These are phyloP conservation scores for Phytophthora constricta DNA, from an alignment of 352 stramenopile genomes.

Conservation along the genomic window DNA sequence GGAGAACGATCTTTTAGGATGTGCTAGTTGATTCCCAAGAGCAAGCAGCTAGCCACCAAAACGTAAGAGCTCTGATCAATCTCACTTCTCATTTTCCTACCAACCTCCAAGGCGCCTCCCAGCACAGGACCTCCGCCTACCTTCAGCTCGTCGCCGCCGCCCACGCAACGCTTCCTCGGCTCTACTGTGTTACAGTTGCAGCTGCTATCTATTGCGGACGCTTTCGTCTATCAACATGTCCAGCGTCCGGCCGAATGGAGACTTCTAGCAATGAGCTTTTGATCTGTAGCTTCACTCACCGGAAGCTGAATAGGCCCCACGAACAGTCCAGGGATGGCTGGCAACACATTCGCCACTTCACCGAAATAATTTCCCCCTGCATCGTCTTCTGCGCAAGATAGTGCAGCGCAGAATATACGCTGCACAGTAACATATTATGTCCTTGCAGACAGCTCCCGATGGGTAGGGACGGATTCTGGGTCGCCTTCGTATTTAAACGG, in stretches of 20 bases:
- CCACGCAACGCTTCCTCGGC: no score
- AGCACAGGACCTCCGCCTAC: no score
- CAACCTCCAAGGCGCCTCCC: no score
- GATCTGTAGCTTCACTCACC: not conserved
- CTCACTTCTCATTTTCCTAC: no score
- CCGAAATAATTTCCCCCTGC: constrained; percentile 4
- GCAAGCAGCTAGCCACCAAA: no score
- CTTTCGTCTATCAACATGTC: constrained; percentile 6
- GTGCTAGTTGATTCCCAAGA: no score
- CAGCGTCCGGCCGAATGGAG: not conserved
- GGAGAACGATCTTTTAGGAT: no score
- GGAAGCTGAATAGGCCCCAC: constrained; percentile 13
- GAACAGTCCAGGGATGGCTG: not conserved
- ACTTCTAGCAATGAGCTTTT: constrained; percentile 26
- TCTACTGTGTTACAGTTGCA: no score
- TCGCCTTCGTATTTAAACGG: not conserved
- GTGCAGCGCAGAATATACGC: no score
- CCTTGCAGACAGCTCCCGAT: not conserved
- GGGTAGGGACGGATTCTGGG: not conserved
- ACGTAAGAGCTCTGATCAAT: no score
- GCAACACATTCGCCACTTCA: not conserved
- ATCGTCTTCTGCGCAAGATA: not conserved
- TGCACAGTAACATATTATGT: no score
- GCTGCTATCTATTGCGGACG: constrained; percentile 17
- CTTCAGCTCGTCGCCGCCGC: no score